Evolutionary conservation across 805 yeast genomes (phyloP), one percentile per base, ranked within the genome.

Genomic region (Vanderwaltozyma yarrowii): DNA sequence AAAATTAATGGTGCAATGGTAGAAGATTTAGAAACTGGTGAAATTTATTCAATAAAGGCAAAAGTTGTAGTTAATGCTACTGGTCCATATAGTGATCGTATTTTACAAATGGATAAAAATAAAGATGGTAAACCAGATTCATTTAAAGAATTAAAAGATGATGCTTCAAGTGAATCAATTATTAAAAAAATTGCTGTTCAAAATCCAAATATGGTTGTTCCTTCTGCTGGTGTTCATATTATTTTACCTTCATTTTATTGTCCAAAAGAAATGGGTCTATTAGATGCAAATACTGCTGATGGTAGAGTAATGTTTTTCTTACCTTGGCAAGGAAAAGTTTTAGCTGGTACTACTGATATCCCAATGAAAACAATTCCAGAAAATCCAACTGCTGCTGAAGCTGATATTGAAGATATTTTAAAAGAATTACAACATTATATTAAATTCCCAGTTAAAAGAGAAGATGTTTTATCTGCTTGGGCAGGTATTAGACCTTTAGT

Each of bases 241-340:
- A 79, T 88, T 36, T 72, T 88, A 46, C 97, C 97, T 18, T 94
- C 88, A 48, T 88, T 74, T 70, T 88, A 85, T 65, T 81, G 94
- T 62, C 94, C 96, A 37, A 73, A 73, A 56, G 78, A 78, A 46
- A 74, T 85, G 72, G 97, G 97, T 45, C 70, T 88, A 45, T 70
- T 88, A 42, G 96, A 88, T 63, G 95, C 96, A 33, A 73, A 84
- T 33, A 88, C 97, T 34, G 69, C 89, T 25, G 97, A 88, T 59
- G 96, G 96, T 41, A 78, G 97, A 64, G 96, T 88, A 37, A 83
- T 89, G 82, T 88, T 88, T 66, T 88, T 89, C 69, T 70, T 88
- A 61, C 97, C 97, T 50, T 88, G 96, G 96, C 96, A 87, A 68
- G 95, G 96, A 5, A 83, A 87, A 61, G 94, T 88, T 25, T 70